A percentile compares a stretch with the other conserved stretches of the same genome.
Evolutionary conservation across 208 protist species (phyloP).

Genomic region (Leishmania martiniquensis): DNA sequence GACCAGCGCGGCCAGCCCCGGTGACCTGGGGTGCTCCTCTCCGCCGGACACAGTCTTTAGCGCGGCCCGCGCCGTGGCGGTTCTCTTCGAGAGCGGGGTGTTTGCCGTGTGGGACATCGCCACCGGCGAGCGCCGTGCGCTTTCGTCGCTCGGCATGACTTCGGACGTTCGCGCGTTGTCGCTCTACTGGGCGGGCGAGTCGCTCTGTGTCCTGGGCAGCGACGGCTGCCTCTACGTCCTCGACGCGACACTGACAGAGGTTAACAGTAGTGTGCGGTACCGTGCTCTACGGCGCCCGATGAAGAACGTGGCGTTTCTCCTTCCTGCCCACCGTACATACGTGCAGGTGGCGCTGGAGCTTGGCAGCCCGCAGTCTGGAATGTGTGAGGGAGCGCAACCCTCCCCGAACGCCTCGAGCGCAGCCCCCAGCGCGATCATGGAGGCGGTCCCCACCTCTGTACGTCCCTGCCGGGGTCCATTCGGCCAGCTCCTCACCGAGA

Average conservation of each 20-base stretch:
- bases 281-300: slow-evolving; percentile 69
- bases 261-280: slow-evolving; percentile 70
- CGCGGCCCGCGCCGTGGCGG: slow-evolving; percentile 18
- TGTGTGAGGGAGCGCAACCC: background rate
- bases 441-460: slow-evolving; percentile 26
- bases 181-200: slow-evolving; percentile 49
- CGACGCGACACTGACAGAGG: slow-evolving; percentile 46
- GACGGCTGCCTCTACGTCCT: slow-evolving; percentile 63
- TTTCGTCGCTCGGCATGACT: slow-evolving; percentile 35
- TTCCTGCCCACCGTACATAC: slow-evolving; percentile 69
- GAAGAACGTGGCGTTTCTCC: slow-evolving; percentile 76
- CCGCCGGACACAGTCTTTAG: background rate
- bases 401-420: background rate
- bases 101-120: slow-evolving; percentile 69
- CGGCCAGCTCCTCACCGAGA: slow-evolving; percentile 68
- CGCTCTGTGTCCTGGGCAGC: slow-evolving; percentile 53
- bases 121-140: slow-evolving; percentile 50
- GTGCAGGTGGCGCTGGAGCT: slow-evolving; percentile 57
- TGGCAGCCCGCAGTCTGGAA: background rate
- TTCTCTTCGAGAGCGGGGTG: slow-evolving; percentile 45
- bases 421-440: slow-evolving; percentile 48
- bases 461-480: slow-evolving; percentile 80
- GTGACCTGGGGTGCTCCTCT: background rate
- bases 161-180: slow-evolving; percentile 30
- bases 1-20: background rate